Conservation (phyloP, 164 flowering plant genomes). For the Vitis amurensis region DNA sequence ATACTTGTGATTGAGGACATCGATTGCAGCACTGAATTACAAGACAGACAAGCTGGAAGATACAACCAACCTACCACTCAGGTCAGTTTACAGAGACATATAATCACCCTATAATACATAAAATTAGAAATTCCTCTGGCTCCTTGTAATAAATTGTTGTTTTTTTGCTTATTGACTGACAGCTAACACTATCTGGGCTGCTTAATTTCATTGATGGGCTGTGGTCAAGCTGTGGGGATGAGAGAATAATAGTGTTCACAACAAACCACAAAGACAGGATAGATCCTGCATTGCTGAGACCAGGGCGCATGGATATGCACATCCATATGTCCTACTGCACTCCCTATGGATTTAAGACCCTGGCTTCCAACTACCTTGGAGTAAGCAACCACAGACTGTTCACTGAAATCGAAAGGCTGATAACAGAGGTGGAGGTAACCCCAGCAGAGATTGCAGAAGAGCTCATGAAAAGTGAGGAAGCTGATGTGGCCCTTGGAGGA, state of each 20-base stretch:
- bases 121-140: not conserved
- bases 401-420: conserved; percentile 4
- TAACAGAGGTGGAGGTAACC: conserved; percentile 17
- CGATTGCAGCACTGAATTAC: conserved; percentile 23
- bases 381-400: conserved; percentile 2
- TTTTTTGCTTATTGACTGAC: not conserved
- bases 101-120: too few relatives aligned
- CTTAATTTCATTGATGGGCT: conserved; percentile 30
- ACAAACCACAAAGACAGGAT: conserved; percentile 27
- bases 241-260: conserved; percentile 28
- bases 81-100: conserved; percentile 3
- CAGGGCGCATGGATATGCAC: conserved; percentile 32
- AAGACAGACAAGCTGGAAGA: conserved; percentile 7
- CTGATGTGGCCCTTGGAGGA: conserved; percentile 12
- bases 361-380: conserved; percentile 22
- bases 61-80: conserved; percentile 1
- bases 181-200: conserved; percentile 23
- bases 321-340: conserved; percentile 28
- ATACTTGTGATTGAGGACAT: conserved; percentile 32
- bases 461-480: conserved; percentile 21
- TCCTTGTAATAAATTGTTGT: not conserved
- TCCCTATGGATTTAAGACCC: conserved; percentile 16
- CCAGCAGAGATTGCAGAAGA: conserved; percentile 34
- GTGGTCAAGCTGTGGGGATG: conserved; percentile 37
- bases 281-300: conserved; percentile 29